A percentile compares a stretch with the other conserved stretches of the same genome.
Conservation (phyloP, 805 yeast species). For the Phaffomyces antillensis region DNA sequence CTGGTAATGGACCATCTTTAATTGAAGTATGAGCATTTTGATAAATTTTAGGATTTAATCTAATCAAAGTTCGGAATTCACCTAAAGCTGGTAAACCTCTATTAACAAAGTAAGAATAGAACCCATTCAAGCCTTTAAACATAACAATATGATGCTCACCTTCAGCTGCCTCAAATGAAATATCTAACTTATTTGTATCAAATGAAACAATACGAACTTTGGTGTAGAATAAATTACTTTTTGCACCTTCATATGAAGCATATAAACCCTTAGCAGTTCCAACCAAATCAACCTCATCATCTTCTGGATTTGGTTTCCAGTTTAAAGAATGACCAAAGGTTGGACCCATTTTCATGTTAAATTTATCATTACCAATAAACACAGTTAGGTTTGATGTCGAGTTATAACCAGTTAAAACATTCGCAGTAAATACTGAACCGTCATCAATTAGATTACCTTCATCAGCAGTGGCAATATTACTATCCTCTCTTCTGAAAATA, state of each 20-base stretch:
- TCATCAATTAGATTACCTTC: not conserved
- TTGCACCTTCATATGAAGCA: constrained; percentile 1
- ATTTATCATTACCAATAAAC: constrained; percentile 2
- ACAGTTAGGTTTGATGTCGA: not conserved
- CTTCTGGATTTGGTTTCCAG: constrained; percentile 1
- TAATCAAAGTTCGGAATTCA: constrained; percentile 2
- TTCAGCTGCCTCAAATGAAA: constrained; percentile 3
- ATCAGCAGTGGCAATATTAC: not conserved
- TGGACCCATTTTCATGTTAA: constrained; percentile 1
- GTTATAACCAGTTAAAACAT: not conserved
- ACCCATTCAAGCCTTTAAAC: constrained; percentile 2
- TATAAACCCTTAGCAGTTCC: constrained; percentile 1
- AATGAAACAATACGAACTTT: constrained; percentile 1
- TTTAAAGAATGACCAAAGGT: not conserved
- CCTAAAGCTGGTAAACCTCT: constrained; percentile 1
- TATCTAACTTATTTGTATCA: constrained; percentile 2
- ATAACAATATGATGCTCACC: constrained; percentile 4
- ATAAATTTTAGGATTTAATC: constrained; percentile 1
- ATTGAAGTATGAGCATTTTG: constrained; percentile 3
- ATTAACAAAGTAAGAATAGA: constrained; percentile 3
- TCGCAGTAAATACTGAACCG: not conserved
- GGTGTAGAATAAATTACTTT: not conserved
- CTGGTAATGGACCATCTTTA: constrained; percentile 1
- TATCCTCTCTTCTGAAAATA: not conserved
- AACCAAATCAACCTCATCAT: constrained; percentile 1